phyloP scores from a whole-genome alignment of 129 eudicot species.

The Tanacetum coccineum region DNA sequence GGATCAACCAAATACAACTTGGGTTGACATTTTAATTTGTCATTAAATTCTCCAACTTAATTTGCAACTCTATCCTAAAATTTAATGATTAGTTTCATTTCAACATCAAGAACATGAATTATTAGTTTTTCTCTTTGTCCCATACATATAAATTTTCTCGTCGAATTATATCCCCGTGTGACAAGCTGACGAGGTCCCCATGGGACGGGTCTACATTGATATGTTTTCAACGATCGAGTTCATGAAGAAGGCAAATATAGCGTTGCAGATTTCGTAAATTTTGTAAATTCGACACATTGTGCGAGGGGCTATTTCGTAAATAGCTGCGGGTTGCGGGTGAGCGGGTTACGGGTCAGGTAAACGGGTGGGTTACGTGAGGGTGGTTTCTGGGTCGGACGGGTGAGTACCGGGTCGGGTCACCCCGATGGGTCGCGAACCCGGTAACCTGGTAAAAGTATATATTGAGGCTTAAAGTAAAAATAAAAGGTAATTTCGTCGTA shows the following conservation, averaged over 20 bases:
- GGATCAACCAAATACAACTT: neutral
- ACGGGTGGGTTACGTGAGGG: too few species aligned
- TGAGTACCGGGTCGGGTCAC: too few species aligned
- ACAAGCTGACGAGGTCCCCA: slow-evolving; percentile 23
- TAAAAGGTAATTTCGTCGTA: too few species aligned
- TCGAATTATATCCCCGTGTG: slow-evolving; percentile 4
- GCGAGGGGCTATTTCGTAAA: too few species aligned
- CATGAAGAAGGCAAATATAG: slow-evolving; percentile 6
- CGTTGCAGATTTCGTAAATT: slow-evolving; percentile 30
- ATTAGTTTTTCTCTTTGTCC: slow-evolving; percentile 15
- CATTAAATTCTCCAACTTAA: neutral
- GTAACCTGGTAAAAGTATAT: too few species aligned
- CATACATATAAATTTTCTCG: neutral
- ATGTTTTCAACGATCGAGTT: neutral
- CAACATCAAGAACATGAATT: neutral
- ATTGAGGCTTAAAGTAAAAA: too few species aligned
- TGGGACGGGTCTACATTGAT: slow-evolving; percentile 7
- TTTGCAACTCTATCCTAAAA: too few species aligned
- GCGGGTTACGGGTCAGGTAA: too few species aligned
- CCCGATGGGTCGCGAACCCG: too few species aligned
- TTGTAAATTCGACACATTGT: too few species aligned
- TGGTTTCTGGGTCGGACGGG: too few species aligned
- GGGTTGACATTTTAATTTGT: neutral
- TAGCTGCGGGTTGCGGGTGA: too few species aligned
- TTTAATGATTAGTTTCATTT: neutral